A percentile compares a stretch with the other conserved stretches of the same genome.
phyloP scores from a whole-genome alignment of 2,329 filamentous ascomycete species.

The Hymenoscyphus linearis region DNA sequence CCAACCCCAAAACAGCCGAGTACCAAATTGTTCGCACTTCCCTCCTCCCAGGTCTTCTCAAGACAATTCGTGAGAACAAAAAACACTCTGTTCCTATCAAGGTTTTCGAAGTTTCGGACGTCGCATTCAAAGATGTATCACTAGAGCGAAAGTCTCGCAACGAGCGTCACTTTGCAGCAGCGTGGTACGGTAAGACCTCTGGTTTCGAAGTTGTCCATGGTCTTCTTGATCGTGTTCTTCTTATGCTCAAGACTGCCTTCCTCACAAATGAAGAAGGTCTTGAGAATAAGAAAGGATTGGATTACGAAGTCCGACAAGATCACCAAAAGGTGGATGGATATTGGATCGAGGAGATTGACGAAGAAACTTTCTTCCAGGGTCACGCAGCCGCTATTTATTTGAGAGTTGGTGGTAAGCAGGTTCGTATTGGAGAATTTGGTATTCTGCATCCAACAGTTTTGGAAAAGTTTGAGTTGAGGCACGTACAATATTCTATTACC shows the following conservation, averaged over 20 bases:
- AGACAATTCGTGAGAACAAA: conserved; percentile 93
- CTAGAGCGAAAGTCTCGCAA: conserved; percentile 85
- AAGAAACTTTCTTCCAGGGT: conserved; percentile 86
- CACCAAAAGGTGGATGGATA: conserved; percentile 65
- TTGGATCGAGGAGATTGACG: conserved; percentile 90
- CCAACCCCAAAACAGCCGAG: conserved; percentile 88
- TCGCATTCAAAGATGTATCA: conserved; percentile 80
- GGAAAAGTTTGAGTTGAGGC: conserved; percentile 88
- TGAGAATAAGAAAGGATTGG: conserved; percentile 39
- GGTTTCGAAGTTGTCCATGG: conserved; percentile 97
- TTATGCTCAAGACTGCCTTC: conserved; percentile 85
- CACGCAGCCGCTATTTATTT: conserved; percentile 83
- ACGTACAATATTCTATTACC: conserved; percentile 28
- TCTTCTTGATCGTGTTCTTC: conserved; percentile 82
- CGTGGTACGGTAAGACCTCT: conserved; percentile 88
- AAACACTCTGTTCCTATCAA: conserved; percentile 82
- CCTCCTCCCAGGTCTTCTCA: conserved; percentile 79
- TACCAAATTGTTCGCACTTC: conserved; percentile 91
- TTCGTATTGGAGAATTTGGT: conserved; percentile 82
- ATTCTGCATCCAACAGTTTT: conserved; percentile 90
- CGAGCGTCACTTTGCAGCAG: conserved; percentile 92
- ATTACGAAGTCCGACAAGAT: conserved; percentile 49
- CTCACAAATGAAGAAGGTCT: conserved; percentile 69
- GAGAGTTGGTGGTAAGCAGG: conserved; percentile 66
- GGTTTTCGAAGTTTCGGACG: conserved; percentile 87